These are phyloP conservation scores for Rutstroemia sp. DNA, from an alignment of 2,329 filamentous ascomycete species.

Conservation along the genomic window DNA sequence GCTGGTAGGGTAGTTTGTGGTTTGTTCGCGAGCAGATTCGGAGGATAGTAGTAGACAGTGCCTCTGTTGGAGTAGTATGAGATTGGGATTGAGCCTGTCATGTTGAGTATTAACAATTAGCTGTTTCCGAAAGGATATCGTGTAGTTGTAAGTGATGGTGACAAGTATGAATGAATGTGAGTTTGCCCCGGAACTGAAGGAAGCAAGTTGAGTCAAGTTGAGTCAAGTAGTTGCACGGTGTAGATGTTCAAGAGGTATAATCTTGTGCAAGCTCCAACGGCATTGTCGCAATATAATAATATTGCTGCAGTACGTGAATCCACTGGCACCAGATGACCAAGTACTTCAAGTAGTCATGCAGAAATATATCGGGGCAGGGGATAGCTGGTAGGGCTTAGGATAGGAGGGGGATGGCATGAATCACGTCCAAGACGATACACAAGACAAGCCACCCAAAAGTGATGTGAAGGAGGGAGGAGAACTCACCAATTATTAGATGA, in stretches of 20 bases:
- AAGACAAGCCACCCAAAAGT: background rate
- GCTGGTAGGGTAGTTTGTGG: constrained; percentile 26
- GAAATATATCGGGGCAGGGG: constrained; percentile 2
- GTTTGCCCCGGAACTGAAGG: background rate
- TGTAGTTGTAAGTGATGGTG: background rate
- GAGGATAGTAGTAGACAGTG: constrained; percentile 23
- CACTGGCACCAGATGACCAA: constrained; percentile 10
- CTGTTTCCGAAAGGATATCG: background rate
- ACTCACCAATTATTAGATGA: constrained; percentile 6
- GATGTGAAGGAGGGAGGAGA: background rate
- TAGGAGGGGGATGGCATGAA: constrained; percentile 5
- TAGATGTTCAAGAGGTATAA: background rate
- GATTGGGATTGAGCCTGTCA: constrained; percentile 22
- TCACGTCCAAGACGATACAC: background rate
- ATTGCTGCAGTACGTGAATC: background rate
- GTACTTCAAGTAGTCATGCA: constrained; percentile 8
- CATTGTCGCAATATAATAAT: constrained; percentile 7
- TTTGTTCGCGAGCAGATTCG: constrained; percentile 11
- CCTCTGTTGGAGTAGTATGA: constrained; percentile 24
- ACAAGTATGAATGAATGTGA: constrained; percentile 5
- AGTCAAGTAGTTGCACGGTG: background rate
- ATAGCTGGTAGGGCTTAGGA: constrained; percentile 5
- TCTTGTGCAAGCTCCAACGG: background rate
- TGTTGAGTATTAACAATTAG: constrained; percentile 22
- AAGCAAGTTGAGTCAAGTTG: background rate